These are phyloP conservation scores for Thielaviopsis cerberus DNA, from an alignment of 2,329 filamentous ascomycete species.

Conservation along the genomic window DNA sequence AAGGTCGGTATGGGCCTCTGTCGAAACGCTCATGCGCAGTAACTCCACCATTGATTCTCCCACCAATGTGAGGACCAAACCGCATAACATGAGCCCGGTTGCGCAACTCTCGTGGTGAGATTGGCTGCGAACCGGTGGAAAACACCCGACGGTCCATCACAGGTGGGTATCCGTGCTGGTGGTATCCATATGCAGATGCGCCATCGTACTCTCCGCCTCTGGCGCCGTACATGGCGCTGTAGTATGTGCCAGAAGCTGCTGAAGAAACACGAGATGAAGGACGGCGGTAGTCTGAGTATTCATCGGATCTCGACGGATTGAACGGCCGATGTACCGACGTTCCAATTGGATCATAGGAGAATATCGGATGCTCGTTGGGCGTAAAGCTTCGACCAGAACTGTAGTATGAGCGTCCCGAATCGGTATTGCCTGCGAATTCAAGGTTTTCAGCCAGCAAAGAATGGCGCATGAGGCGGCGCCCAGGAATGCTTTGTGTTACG, in stretches of 20 bases:
- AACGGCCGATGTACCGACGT: not conserved
- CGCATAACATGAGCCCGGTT: slow-evolving; percentile 1
- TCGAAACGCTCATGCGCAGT: slow-evolving; percentile 3
- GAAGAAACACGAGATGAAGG: slow-evolving; percentile 4
- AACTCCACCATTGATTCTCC: not conserved
- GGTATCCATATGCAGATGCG: not conserved
- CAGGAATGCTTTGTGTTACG: slow-evolving; percentile 1
- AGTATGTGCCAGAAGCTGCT: not conserved
- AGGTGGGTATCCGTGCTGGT: not conserved
- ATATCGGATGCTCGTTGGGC: slow-evolving; percentile 7
- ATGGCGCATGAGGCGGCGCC: slow-evolving; percentile 8
- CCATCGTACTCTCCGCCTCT: not conserved
- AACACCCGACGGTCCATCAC: not conserved
- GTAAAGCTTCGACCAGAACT: not conserved
- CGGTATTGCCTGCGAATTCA: not conserved
- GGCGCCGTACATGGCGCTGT: not conserved
- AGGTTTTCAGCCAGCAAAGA: slow-evolving; percentile 9
- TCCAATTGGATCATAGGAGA: slow-evolving; percentile 8
- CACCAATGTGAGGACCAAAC: not conserved
- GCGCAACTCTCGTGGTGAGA: not conserved
- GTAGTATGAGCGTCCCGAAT: slow-evolving; percentile 1
- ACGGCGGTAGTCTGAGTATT: not conserved
- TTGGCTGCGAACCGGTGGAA: not conserved
- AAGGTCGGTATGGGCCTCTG: not conserved
- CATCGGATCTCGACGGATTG: not conserved